Evolutionary conservation across 1,284 basidiomycete genomes (phyloP).

Genomic region (Cryptococcus deneoformans): DNA sequence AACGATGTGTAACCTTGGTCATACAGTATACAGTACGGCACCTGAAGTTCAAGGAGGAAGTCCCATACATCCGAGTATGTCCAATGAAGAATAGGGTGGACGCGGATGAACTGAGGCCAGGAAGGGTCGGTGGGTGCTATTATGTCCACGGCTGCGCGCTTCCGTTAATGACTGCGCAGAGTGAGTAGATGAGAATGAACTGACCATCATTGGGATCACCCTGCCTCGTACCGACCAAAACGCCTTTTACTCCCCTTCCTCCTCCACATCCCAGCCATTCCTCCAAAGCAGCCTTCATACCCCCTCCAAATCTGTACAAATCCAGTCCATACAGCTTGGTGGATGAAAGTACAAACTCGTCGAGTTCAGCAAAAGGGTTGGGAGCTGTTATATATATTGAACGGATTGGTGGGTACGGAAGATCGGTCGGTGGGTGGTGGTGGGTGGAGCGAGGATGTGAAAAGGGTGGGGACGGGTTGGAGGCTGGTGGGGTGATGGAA

Average conservation of each 20-base stretch:
- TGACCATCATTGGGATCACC: conserved; percentile 90
- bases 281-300: conserved; percentile 78
- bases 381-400: conserved; percentile 87
- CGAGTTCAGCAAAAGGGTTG: conserved; percentile 80
- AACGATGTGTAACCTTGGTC: conserved; percentile 93
- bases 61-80: conserved; percentile 84
- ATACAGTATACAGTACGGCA: conserved; percentile 86
- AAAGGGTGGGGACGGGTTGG: conserved; percentile 9
- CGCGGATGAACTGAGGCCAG: conserved; percentile 86
- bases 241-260: conserved; percentile 60
- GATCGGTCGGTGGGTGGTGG: conserved; percentile 12
- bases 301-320: conserved; percentile 71
- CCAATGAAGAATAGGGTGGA: conserved; percentile 98
- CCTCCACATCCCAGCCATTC: conserved; percentile 61
- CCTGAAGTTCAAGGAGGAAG: conserved; percentile 70
- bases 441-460: conserved; percentile 10
- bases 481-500: conserved; percentile 41
- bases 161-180: background rate
- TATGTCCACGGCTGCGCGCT: conserved; percentile 57
- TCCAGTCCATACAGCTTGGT: conserved; percentile 71
- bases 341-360: conserved; percentile 73
- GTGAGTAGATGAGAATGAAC: conserved; percentile 30
- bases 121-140: conserved; percentile 76
- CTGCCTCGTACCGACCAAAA: conserved; percentile 83
- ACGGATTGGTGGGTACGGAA: conserved; percentile 58